phyloP scores from a whole-genome alignment of 495 filamentous ascomycete genomes.

The Neurospora tetraspora region DNA sequence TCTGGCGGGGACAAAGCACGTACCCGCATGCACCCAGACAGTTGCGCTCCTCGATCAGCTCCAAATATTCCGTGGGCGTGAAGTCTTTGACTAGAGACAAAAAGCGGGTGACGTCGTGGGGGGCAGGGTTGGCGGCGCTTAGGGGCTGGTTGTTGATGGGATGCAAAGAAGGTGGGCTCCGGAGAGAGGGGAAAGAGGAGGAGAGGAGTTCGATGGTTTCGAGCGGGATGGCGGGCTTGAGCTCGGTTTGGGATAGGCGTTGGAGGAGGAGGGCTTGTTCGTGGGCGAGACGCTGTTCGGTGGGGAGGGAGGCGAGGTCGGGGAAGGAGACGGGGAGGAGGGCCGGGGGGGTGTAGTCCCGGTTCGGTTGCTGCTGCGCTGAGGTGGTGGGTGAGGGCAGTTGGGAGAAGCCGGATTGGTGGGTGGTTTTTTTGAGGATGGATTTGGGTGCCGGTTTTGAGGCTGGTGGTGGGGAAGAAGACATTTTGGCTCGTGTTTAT shows the following conservation, averaged over 20 bases:
- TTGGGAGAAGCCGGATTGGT: background rate
- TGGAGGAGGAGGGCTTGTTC: conserved; percentile 75
- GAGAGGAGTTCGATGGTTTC: conserved; percentile 58
- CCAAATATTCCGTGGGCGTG: conserved; percentile 77
- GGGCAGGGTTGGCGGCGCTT: conserved; percentile 48
- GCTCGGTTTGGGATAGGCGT: conserved; percentile 49
- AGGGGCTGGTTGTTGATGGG: conserved; percentile 22
- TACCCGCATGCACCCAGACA: conserved; percentile 74
- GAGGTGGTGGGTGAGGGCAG: background rate
- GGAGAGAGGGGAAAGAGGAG: conserved; percentile 50
- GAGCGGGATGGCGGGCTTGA: conserved; percentile 42
- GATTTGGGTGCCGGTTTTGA: conserved; percentile 28
- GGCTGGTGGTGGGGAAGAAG: background rate
- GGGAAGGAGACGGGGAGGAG: conserved; percentile 12
- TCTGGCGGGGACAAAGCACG: conserved; percentile 48
- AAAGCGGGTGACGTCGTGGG: conserved; percentile 46
- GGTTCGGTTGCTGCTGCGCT: conserved; percentile 2
- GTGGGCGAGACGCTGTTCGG: conserved; percentile 1
- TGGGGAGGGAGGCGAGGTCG: conserved; percentile 8
- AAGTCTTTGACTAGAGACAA: conserved; percentile 55
- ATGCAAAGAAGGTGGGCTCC: background rate
- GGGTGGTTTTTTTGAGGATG: conserved; percentile 45
- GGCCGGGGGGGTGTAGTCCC: conserved; percentile 17
- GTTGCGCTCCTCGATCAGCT: conserved; percentile 77
- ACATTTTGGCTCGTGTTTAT: background rate